Base-by-base conservation (phyloP, 140 eudicot genomes). In the Ambrosia hybrid region DNA sequence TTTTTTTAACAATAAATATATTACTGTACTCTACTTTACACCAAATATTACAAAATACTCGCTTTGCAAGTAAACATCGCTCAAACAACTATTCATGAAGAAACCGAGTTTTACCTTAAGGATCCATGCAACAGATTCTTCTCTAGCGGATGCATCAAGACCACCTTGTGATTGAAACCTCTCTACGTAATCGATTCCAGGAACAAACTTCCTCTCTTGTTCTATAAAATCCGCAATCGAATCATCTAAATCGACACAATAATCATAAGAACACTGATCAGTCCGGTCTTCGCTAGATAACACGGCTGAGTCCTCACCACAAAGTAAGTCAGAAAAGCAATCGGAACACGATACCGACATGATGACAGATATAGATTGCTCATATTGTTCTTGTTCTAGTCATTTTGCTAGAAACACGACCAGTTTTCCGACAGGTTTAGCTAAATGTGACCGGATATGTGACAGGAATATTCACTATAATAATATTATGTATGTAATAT, bases 51-150 rank as follows among this genome's bases (percentile, higher is more conserved):
- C 34, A 30, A 30, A 30, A 30, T 30, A 30, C 34, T 30, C 34
- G 2, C 2, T 30, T 30, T 30, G 34, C 2, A 1, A 30, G 34
- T 2, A 30, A 30, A 30, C 46, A 41, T 41, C 46, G 7, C 46
- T 41, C 46, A 41, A 41, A 41, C 46, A 5, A 1, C 46, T 9
- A 41, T 41, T 4, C 8, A 41, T 4, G 9, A 7, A 17, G 36
- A 10, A 57, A 57, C 13, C 48, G 48, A 43, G 48, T 43, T 43
- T 49, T 72, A 92, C 98, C 98, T 92, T 92, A 17, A 92, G 89
- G 65, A 92, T 92, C 98, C 98, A 92, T 72, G 93, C 89, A 75
- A 89, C 91, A 14, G 95, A 87, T 58, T 82, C 87, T 38, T 82
- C 85, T 70, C 98, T 84, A 67, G 90, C 86, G 6, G 95, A 82